Percentiles rank a stretch among this genome's conserved stretches.
Evolutionary conservation across 257 asterid genomes (phyloP).

Genomic region (Ocimum tenuiflorum): DNA sequence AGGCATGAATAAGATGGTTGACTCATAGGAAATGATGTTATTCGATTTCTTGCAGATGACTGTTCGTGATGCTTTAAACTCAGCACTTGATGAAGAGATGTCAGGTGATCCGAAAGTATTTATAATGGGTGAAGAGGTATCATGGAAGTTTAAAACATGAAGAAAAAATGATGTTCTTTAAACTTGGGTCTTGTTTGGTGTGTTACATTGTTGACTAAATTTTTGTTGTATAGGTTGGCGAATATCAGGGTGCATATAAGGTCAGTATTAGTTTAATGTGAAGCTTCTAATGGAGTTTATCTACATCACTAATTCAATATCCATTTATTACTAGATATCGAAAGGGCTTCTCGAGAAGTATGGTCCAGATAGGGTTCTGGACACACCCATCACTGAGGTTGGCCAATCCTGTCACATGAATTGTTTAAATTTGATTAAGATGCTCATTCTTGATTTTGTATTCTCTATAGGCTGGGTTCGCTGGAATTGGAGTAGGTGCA

Average conservation of each 20-base stretch:
- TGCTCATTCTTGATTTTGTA: not conserved
- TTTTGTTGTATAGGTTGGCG: constrained; percentile 59
- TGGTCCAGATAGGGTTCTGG: constrained; percentile 80
- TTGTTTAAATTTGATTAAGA: not conserved
- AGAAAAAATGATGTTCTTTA: not conserved
- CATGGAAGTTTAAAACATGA: not conserved
- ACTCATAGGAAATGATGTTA: not conserved
- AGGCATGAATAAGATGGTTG: not conserved
- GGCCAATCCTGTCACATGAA: constrained; percentile 5
- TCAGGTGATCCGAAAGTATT: constrained; percentile 86
- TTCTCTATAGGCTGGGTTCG: constrained; percentile 62
- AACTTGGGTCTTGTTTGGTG: not conserved
- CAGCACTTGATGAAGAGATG: constrained; percentile 97
- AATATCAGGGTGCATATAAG: constrained; percentile 93
- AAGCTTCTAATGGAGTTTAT: not conserved
- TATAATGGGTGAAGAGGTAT: constrained; percentile 89
- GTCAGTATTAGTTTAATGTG: constrained; percentile 29
- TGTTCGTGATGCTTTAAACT: constrained; percentile 76
- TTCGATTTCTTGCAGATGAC: constrained; percentile 45
- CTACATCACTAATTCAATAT: not conserved
- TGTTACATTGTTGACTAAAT: constrained; percentile 7
- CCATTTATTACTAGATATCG: constrained; percentile 38
- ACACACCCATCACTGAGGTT: constrained; percentile 90
- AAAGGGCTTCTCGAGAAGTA: constrained; percentile 76
- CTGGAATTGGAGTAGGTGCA: constrained; percentile 88